Evolutionary conservation across 2,329 filamentous ascomycete genomes (phyloP), one percentile per base, ranked within the genome.

Genomic region (Tolypocladium tropicale): DNA sequence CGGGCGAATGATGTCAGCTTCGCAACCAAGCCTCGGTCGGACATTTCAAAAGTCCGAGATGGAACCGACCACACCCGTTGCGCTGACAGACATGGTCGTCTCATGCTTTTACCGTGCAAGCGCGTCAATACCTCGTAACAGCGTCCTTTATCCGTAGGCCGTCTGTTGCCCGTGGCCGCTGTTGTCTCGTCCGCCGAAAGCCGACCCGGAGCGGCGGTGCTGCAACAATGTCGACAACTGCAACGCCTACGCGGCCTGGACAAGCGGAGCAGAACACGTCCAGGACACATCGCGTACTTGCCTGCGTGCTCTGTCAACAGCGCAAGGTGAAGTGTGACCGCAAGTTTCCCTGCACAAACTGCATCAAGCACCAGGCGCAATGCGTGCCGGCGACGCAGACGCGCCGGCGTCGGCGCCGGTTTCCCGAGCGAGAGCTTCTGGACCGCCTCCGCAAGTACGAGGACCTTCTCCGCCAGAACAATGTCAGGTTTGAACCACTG

Each of bases 261-360:
- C 21, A 43, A 2, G 39, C 9, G 14, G 39, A 43, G 21, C 39
- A 43, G 11, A 23, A 11, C 18, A 11, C 10, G 4, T 51, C 58
- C n/a, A 65, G 65, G 52, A 43, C 67, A 1, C 61, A 62, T 21
- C 66, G 70, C 11, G 64, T 74, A 4, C 63, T 74, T 4, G 70
- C 75, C 1, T 89, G 85, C 60, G 68, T 82, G 1, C 73, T 78
- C 1, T 89, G 85, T 59, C 83, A 87, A 62, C 81, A 84, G 60
- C 78, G 83, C 53, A 86, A 86, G 63, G 72, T 86, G 39, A 83
- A 79, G 58, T 87, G 84, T 66, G 77, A 85, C 61, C 79, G 80
- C 57, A 75, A 70, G 25, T 78, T 78, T 59, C 83, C 83, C 3
- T 87, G 84, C 62, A 64, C 73, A 2, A 78, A 78, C 54, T 86